These are phyloP conservation scores for Coemansia sp. DNA, from an alignment of 192 early-diverging fungal genomes.

Conservation along the genomic window DNA sequence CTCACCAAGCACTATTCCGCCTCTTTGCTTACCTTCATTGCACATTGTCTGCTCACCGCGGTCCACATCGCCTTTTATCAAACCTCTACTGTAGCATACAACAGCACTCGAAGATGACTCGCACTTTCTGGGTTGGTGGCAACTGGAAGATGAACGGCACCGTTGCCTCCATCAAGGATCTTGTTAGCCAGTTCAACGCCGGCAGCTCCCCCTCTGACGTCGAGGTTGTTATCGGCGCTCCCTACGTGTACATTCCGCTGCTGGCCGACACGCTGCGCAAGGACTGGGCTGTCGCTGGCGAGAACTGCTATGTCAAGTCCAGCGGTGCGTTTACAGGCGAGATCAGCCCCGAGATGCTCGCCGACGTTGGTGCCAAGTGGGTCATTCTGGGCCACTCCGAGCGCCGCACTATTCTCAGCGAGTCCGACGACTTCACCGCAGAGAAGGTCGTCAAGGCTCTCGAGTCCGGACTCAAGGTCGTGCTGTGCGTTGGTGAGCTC, in stretches of 20 bases:
- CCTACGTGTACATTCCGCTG: constrained; percentile 84
- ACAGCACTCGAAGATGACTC: constrained; percentile 44
- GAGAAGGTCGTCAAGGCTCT: constrained; percentile 89
- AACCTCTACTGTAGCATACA: constrained; percentile 5
- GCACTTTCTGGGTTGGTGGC: constrained; percentile 86
- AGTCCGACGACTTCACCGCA: constrained; percentile 86
- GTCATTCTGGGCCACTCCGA: constrained; percentile 99
- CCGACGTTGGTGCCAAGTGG: constrained; percentile 95
- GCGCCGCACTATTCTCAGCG: constrained; percentile 89
- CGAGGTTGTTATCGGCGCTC: constrained; percentile 98
- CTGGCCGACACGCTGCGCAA: constrained; percentile 75
- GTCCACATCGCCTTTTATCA: neutral
- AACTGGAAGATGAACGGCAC: constrained; percentile 99
- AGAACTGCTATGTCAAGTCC: constrained; percentile 87
- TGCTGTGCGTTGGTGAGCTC: constrained; percentile 95
- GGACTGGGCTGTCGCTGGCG: constrained; percentile 89
- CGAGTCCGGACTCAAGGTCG: constrained; percentile 85
- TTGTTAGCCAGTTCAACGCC: constrained; percentile 79
- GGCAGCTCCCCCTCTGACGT: constrained; percentile 59
- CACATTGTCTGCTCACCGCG: neutral
- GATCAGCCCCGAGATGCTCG: constrained; percentile 91
- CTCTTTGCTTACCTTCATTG: neutral
- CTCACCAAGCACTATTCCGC: constrained; percentile 1
- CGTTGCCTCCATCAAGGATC: constrained; percentile 66
- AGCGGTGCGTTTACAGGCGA: constrained; percentile 98